Evolutionary conservation across 768 basidiomycete species (phyloP).

Genomic region (Boletellus sp.): DNA sequence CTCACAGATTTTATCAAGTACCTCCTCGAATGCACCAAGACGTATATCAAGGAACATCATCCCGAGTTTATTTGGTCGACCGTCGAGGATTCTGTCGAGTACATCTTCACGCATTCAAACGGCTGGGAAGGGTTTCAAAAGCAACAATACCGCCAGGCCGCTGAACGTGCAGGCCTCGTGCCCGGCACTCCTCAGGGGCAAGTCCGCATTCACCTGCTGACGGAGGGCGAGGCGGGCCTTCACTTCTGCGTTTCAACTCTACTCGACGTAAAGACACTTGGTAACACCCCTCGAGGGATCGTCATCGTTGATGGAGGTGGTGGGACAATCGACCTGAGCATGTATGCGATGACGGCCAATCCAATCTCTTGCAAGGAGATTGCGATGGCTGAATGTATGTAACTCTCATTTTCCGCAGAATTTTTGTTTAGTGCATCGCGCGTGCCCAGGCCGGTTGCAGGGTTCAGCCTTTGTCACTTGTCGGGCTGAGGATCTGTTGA

Average conservation of each 20-base stretch:
- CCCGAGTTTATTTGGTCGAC: conserved; percentile 11
- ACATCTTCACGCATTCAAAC: conserved; percentile 26
- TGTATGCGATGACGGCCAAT: conserved; percentile 24
- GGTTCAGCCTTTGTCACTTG: conserved; percentile 48
- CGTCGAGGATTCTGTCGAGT: conserved; percentile 11
- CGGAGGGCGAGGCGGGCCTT: conserved; percentile 24
- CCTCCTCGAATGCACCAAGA: conserved; percentile 10
- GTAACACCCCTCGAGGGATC: conserved; percentile 28
- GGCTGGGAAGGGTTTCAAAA: conserved; percentile 28
- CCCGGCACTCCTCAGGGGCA: conserved; percentile 4
- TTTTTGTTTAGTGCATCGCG: not conserved
- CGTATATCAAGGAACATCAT: conserved; percentile 15
- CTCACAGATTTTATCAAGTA: conserved; percentile 21
- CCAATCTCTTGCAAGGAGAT: conserved; percentile 31
- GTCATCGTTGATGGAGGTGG: conserved; percentile 45
- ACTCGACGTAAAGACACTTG: not conserved
- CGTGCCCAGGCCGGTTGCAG: conserved; percentile 36
- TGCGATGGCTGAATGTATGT: conserved; percentile 28
- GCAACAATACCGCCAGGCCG: conserved; percentile 19
- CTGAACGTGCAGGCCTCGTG: conserved; percentile 22
- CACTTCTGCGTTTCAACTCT: conserved; percentile 41
- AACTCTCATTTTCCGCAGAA: accelerated
- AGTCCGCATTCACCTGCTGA: conserved; percentile 19
- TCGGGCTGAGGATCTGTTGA: conserved; percentile 34
- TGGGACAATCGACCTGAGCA: conserved; percentile 36